A percentile compares a stretch with the other conserved stretches of the same genome.
Conservation (phyloP, 495 filamentous ascomycete genomes). For the Penicillium manginii region DNA sequence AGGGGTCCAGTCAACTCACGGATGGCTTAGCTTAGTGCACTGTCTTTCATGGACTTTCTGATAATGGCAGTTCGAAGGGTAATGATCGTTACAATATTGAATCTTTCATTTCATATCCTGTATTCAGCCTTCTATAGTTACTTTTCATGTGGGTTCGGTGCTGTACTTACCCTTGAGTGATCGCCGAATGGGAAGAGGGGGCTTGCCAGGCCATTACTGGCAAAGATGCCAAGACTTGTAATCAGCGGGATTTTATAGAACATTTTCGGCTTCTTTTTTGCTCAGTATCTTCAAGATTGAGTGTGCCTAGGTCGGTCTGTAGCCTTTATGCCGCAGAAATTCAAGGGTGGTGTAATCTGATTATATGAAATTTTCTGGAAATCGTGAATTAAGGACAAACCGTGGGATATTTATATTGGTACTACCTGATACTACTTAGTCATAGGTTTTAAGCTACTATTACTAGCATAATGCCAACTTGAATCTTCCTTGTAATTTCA, state of each 20-base stretch:
- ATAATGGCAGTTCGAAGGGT: slow-evolving; percentile 3
- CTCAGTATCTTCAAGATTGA: too few relatives aligned
- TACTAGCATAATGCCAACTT: too few relatives aligned
- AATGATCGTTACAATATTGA: slow-evolving; percentile 6
- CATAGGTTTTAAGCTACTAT: too few relatives aligned
- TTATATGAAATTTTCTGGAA: too few relatives aligned
- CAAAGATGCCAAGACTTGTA: background rate
- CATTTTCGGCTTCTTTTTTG: background rate
- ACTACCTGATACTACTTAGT: too few relatives aligned
- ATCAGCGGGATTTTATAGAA: background rate
- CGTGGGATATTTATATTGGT: too few relatives aligned
- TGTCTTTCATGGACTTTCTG: background rate
- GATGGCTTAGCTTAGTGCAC: slow-evolving; percentile 4
- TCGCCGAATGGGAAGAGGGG: background rate
- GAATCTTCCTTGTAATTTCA: too few relatives aligned
- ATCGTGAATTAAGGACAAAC: too few relatives aligned
- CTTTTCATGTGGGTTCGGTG: background rate
- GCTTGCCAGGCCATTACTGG: background rate
- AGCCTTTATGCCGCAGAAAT: too few relatives aligned
- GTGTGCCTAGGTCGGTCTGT: too few relatives aligned
- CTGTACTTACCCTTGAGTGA: background rate
- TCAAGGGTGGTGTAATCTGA: too few relatives aligned
- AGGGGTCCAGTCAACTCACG: background rate
- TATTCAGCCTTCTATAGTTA: background rate
- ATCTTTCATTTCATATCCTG: background rate